Evolutionary conservation across 1,139 yeast genomes (phyloP).

Genomic region (Sugiyamaella xylanicola): DNA sequence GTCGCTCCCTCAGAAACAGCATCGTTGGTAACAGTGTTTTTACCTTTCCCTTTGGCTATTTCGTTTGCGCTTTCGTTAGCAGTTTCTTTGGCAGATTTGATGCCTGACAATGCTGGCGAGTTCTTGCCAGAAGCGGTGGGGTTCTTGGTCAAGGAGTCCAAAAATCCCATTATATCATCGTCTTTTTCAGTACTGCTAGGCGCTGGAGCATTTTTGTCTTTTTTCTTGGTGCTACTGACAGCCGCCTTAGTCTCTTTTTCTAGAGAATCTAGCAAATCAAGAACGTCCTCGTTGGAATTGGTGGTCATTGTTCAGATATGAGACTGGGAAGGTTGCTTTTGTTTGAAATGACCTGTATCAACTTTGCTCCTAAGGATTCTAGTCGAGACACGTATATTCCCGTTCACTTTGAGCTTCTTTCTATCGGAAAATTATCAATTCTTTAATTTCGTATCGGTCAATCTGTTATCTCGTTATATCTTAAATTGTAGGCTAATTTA

Average conservation of each 20-base stretch:
- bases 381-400: no score
- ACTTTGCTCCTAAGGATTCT: no score
- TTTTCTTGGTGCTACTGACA: conserved; percentile 31
- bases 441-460: no score
- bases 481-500: no score
- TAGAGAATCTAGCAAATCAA: conserved; percentile 84
- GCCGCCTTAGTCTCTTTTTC: conserved; percentile 57
- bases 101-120: conserved; percentile 26
- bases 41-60: background rate
- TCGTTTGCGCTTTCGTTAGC: background rate
- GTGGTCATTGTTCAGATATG: conserved; percentile 5
- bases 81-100: background rate
- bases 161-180: conserved; percentile 79
- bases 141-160: conserved; percentile 64
- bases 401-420: no score
- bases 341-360: background rate
- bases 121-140: conserved; percentile 32
- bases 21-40: background rate
- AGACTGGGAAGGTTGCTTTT: background rate
- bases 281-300: conserved; percentile 62
- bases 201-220: background rate
- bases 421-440: no score
- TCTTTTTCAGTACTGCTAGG: conserved; percentile 35
- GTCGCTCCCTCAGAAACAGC: background rate
- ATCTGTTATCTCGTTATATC: no score